phyloP scores from a whole-genome alignment of 257 asterid species.

The Petunia axillaris region DNA sequence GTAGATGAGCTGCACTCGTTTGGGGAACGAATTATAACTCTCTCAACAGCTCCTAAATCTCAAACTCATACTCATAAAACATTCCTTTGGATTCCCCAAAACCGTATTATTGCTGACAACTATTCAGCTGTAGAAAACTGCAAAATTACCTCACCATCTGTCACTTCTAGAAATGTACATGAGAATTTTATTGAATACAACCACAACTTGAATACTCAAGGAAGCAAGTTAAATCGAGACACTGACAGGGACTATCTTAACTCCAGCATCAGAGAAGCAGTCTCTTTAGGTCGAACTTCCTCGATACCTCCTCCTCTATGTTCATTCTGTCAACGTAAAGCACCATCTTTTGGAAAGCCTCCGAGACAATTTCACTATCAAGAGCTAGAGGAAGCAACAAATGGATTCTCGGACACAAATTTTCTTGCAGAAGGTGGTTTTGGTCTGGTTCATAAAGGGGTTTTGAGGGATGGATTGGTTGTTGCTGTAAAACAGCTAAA shows the following conservation, averaged over 20 bases:
- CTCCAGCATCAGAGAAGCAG: constrained; percentile 78
- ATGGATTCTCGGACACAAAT: constrained; percentile 59
- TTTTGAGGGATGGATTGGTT: constrained; percentile 63
- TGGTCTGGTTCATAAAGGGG: constrained; percentile 80
- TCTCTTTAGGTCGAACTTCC: constrained; percentile 61
- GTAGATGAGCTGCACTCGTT: constrained; percentile 28
- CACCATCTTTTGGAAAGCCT: constrained; percentile 89
- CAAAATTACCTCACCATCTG: constrained; percentile 34
- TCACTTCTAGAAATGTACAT: constrained; percentile 29
- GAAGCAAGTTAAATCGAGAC: constrained; percentile 32
- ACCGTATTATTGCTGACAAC: constrained; percentile 39
- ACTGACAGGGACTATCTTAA: constrained; percentile 39
- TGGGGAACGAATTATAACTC: constrained; percentile 40
- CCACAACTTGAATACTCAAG: constrained; percentile 25
- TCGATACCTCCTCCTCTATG: constrained; percentile 84
- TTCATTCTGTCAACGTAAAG: constrained; percentile 67
- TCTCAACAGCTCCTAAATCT: constrained; percentile 43
- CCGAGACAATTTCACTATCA: constrained; percentile 65
- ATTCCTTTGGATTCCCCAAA: constrained; percentile 50
- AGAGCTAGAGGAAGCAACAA: constrained; percentile 80
- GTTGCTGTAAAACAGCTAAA: constrained; percentile 77
- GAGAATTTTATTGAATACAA: constrained; percentile 28
- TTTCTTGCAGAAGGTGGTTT: constrained; percentile 77
- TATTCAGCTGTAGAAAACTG: constrained; percentile 33
- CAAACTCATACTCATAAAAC: constrained; percentile 40